Evolutionary conservation across 371 early-diverging fungal genomes (phyloP), one percentile per base, ranked within the genome.

Genomic region (Spraguea lophii): DNA sequence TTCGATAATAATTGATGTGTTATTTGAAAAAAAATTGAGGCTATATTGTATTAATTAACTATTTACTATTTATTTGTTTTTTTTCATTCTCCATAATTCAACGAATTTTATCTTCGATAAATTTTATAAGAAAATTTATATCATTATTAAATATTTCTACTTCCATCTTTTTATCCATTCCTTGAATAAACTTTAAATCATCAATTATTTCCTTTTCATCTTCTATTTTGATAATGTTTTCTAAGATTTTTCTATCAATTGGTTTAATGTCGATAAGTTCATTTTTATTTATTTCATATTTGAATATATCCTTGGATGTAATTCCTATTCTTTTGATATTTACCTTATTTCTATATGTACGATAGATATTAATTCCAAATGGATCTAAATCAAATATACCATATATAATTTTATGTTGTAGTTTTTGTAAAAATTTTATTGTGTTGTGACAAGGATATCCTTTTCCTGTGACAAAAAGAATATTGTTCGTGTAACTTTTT

Each of bases 371-470:
- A 12, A 70, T 25, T 7, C 71, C 71, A 41, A 57, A 59, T 10
- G 68, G 66, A 57, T 70, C 71, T 25, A 62, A 65, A 46, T 70
- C 71, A 53, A 63, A 65, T 1, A 70, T 24, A 1, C 68, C 65
- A 24, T 46, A 46, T 15, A 63, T 26, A 3, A 52, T 16, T 24
- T 30, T 44, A 17, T 21, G 12, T 10, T 19, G 9, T 20, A 66
- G 16, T 20, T 32, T 54, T 12, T 44, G 22, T 23, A 70, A 51
- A 15, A 70, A 56, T 9, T 26, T 9, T 22, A 65, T 21, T 3
- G 71, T 70, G 52, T 70, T 70, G 1, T 16, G 35, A 42, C 61
- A 58, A 6, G 71, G 71, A 61, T 65, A 70, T 25, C 71, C 71
- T 46, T 66, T 70, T 15, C 71, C 71, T 12, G 59, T 62, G 2